Percentiles rank a stretch among this genome's conserved stretches.
Evolutionary conservation across 2,329 filamentous ascomycete genomes (phyloP).

Genomic region (Coniochaeta hoffmannii): DNA sequence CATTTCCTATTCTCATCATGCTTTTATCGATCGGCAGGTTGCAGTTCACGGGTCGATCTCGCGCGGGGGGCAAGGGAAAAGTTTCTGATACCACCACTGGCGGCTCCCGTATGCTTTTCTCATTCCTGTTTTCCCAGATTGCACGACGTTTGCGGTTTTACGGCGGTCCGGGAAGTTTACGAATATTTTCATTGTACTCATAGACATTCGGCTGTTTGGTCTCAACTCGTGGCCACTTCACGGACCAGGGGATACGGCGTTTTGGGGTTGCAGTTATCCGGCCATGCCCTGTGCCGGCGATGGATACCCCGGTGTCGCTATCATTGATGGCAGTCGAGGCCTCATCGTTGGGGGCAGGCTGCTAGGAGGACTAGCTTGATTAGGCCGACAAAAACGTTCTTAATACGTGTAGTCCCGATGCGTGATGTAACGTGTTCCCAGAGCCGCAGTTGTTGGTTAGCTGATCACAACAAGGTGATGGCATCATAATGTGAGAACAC

Average conservation of each 20-base stretch:
- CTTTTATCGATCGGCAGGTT: background rate
- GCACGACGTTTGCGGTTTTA: conserved; percentile 8
- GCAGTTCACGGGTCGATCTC: conserved; percentile 12
- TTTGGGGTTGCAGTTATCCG: conserved; percentile 13
- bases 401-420: background rate
- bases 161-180: conserved; percentile 4
- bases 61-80: conserved; percentile 17
- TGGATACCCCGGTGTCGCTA: conserved; percentile 10
- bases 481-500: too few species aligned
- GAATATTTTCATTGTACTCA: conserved; percentile 22
- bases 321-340: background rate
- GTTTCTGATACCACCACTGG: conserved; percentile 21
- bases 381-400: conserved; percentile 14
- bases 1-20: conserved; percentile 11
- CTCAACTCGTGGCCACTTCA: conserved; percentile 12
- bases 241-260: conserved; percentile 16
- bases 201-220: conserved; percentile 19
- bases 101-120: conserved; percentile 13
- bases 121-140: conserved; percentile 7
- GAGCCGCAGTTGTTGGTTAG: too few species aligned
- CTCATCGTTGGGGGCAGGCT: conserved; percentile 1
- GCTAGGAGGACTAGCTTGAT: conserved; percentile 17
- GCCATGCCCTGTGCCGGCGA: background rate
- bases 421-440: too few species aligned
- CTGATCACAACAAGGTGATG: too few species aligned